Evolutionary conservation across 352 stramenopile species (phyloP), one percentile per base, ranked within the genome.

Genomic region (Globisporangium radiosum): DNA sequence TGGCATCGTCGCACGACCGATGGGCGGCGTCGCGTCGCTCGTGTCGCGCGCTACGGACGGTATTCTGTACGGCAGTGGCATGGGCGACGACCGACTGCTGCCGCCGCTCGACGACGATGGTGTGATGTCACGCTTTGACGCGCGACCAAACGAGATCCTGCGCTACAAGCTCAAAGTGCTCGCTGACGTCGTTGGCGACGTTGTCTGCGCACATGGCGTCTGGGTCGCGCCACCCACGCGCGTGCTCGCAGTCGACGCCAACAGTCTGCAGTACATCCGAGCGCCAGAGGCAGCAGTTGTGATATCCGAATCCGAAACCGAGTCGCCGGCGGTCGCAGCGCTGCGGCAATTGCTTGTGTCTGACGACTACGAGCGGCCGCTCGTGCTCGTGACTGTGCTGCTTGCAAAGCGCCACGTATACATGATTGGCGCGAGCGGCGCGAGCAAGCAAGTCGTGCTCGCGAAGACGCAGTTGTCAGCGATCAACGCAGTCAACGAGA

Each of bases 111-210:
- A 85, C 10, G 60, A 59, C 1, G 54, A 56, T 10, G 25, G 40
- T 25, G 66, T 64, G 38, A 25, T 25, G 25, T 54, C 64, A 3
- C 65, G 60, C 0, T 86, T 90, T 53, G 68, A 82, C 50, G 75
- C 78, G 3, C 60, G 64, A 14, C 76, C 75, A 9, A 91, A 94
- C 55, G 82, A 90, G 39, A 54, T 88, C 9, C 66, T 90, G 25
- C 82, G 85, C 10, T 90, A 88, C 64, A 90, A 89, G 59, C 63
- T 94, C 52, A 88, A 92, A 60, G 77, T 90, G 8, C 47, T 92
- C 2, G 66, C 68, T 6, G 72, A 90, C 52, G 70, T 72, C 0
- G 68, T 78, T 6, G 73, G 71, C 7, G 69, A 66, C 48, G 71
- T 94, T 5, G 67, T 84, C 38, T 85, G 81, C 45, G 85, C 82